These are phyloP conservation scores for Trichoderma harzianum DNA, from an alignment of 2,329 filamentous ascomycete genomes.

Conservation along the genomic window DNA sequence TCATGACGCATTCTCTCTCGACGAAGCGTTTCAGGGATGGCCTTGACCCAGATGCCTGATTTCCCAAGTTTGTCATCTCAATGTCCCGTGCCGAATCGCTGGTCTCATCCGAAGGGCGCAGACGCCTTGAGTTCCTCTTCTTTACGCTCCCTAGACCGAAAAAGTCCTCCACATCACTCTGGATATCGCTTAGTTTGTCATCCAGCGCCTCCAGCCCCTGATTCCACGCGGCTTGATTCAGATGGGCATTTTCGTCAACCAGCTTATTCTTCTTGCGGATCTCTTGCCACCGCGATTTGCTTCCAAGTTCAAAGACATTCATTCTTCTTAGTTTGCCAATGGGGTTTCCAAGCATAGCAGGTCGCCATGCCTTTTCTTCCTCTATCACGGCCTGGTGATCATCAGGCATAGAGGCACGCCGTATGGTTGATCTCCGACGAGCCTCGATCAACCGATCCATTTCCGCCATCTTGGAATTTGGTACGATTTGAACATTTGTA, in stretches of 20 bases:
- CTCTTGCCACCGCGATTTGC: conserved; percentile 68
- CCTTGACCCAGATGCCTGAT: conserved; percentile 17
- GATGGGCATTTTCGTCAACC: conserved; percentile 44
- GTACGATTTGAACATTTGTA: conserved; percentile 65
- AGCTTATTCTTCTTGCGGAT: conserved; percentile 61
- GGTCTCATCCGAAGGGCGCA: conserved; percentile 30
- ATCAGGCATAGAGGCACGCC: conserved; percentile 42
- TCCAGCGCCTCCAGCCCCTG: conserved; percentile 38
- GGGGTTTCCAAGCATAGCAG: conserved; percentile 69
- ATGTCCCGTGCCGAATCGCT: conserved; percentile 30
- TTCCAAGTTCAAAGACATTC: conserved; percentile 68
- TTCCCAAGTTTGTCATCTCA: conserved; percentile 30
- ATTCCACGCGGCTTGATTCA: conserved; percentile 36
- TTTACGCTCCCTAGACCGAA: conserved; percentile 27
- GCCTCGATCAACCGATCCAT: conserved; percentile 52
- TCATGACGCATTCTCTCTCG: conserved; percentile 37
- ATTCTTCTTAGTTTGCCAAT: conserved; percentile 65
- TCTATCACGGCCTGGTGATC: conserved; percentile 40
- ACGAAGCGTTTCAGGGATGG: conserved; percentile 22
- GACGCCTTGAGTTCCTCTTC: conserved; percentile 24
- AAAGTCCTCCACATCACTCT: conserved; percentile 32
- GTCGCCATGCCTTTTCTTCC: conserved; percentile 61
- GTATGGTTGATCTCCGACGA: conserved; percentile 47
- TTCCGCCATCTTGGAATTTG: conserved; percentile 53
- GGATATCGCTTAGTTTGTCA: conserved; percentile 36